Evolutionary conservation across 1,284 basidiomycete species (phyloP), one percentile per base, ranked within the genome.

Genomic region (Cutaneotrichosporon cyanovorans): DNA sequence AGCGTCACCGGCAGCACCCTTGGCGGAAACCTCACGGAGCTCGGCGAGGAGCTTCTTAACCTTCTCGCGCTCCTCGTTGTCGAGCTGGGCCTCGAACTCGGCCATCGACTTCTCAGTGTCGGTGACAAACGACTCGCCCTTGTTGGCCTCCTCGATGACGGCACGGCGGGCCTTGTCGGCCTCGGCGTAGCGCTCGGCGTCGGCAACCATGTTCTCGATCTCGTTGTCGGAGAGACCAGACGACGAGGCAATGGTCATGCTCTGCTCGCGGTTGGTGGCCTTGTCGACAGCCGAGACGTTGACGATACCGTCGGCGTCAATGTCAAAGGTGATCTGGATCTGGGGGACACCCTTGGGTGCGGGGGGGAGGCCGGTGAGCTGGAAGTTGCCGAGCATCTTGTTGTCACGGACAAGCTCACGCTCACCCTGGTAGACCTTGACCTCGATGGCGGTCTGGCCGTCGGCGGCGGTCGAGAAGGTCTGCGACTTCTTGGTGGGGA

Each of bases 351-450:
- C 93, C 78, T 96, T 95, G 57, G 92, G 66, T 15, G 92, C 93
- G 34, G 93, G 93, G 36, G 93, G 93, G 56, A 98, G 91, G 48
- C 93, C 92, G 53, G 90, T 87, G 53, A 98, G 85, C 77, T 96
- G 92, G 83, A 98, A 98, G 78, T 96, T 95, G 58, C 93, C 95
- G 57, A 98, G 84, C n/a, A 97, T 75, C 77, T 97, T 97, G 84
- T 98, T 97, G 77, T 98, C 92, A 45, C 86, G 79, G 41, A 66
- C 63, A 36, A 97, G 82, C 73, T 96, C 91, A 78, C 93, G 90
- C 78, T 97, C 95, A 67, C 93, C 93, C 76, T 97, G 90, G 79
- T 82, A 96, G 62, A 96, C 88, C 81, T 95, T 93, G 73, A 96
- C 89, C 73, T 93, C 88, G 55, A 96, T 93, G 32, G 90, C 89